Conservation (phyloP, 2,329 filamentous ascomycete species). For the Coleophoma cylindrospora region DNA sequence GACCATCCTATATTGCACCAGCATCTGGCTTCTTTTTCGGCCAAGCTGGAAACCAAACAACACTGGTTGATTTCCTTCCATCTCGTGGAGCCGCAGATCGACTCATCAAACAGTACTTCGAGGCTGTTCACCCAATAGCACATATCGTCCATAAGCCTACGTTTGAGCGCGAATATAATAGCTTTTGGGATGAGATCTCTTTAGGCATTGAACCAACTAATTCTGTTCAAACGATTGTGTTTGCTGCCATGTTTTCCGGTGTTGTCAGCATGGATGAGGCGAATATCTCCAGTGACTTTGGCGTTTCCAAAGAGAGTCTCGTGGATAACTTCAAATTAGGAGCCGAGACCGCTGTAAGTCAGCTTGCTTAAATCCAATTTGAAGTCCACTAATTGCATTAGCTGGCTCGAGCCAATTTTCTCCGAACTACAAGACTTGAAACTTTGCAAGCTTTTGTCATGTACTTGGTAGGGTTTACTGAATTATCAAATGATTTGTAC, state of each 20-base stretch:
- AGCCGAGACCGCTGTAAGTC: conserved; percentile 52
- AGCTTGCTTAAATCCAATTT: too few species aligned
- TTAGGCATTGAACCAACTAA: conserved; percentile 55
- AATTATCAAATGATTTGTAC: too few species aligned
- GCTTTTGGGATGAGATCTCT: conserved; percentile 60
- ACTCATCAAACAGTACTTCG: conserved; percentile 63
- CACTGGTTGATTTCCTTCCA: conserved; percentile 57
- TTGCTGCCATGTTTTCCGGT: conserved; percentile 65
- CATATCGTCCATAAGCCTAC: conserved; percentile 63
- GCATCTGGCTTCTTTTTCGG: conserved; percentile 64
- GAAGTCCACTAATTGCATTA: neutral
- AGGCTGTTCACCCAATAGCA: conserved; percentile 62
- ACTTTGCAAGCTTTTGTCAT: conserved; percentile 73
- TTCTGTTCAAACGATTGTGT: conserved; percentile 64
- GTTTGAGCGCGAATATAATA: conserved; percentile 58
- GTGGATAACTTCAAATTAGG: conserved; percentile 60
- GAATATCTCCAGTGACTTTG: conserved; percentile 45
- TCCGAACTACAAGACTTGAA: conserved; percentile 67
- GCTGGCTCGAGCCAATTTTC: conserved; percentile 63
- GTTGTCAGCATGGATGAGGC: conserved; percentile 60
- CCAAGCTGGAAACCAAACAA: conserved; percentile 39
- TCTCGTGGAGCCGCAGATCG: conserved; percentile 50
- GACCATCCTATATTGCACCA: conserved; percentile 62
- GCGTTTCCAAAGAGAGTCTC: conserved; percentile 49
- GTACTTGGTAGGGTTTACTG: conserved; percentile 51